Evolutionary conservation across 1,284 basidiomycete species (phyloP).

Genomic region (Sphagnurus paluster): DNA sequence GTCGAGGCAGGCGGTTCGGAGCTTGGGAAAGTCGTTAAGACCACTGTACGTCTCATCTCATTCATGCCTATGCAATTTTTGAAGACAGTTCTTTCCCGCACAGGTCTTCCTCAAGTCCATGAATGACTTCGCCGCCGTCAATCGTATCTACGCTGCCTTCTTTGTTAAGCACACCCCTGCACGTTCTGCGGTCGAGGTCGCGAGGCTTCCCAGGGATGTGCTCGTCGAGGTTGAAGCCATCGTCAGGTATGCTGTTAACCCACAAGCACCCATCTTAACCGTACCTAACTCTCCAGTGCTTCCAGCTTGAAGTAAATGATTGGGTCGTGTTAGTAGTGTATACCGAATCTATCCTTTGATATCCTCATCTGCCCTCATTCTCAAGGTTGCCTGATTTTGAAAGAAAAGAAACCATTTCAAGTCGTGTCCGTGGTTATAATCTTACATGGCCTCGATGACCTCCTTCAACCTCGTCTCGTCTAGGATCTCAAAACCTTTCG

Average conservation of each 20-base stretch:
- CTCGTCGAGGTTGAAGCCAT: conserved; percentile 94
- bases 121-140: conserved; percentile 88
- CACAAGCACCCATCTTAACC: neutral
- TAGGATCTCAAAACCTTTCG: conserved; percentile 83
- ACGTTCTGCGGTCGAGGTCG: conserved; percentile 84
- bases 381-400: conserved; percentile 9
- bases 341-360: too few species aligned
- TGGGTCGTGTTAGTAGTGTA: too few species aligned
- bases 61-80: neutral
- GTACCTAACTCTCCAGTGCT: neutral
- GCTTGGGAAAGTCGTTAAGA: conserved; percentile 80
- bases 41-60: conserved; percentile 56
- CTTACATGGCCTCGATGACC: conserved; percentile 79
- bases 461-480: conserved; percentile 75
- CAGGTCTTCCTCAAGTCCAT: conserved; percentile 93
- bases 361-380: too few species aligned
- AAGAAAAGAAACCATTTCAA: conserved; percentile 11
- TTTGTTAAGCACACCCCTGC: conserved; percentile 94
- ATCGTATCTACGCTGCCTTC: conserved; percentile 74
- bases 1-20: conserved; percentile 82
- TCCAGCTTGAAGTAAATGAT: conserved; percentile 15
- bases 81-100: neutral
- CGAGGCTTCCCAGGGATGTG: conserved; percentile 48
- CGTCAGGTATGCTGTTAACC: conserved; percentile 51
- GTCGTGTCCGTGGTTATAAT: conserved; percentile 16